Evolutionary conservation across 2,329 filamentous ascomycete genomes (phyloP).

Genomic region (Rhexocercosporidium sp.): DNA sequence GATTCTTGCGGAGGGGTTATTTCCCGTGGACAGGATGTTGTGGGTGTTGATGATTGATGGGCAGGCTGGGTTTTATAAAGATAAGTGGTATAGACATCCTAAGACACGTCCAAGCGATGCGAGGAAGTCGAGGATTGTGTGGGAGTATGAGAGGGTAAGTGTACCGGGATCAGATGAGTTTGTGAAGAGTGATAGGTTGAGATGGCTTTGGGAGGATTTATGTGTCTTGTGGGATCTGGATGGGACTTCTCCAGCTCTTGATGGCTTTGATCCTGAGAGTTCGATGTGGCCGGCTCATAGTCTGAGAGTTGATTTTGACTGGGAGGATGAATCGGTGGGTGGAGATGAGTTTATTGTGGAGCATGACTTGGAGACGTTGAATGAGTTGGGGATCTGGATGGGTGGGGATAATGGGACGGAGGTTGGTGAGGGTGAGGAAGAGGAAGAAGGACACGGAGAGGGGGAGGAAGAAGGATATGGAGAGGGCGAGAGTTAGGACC

Average conservation of each 20-base stretch:
- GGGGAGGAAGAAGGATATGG: too few species aligned
- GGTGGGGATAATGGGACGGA: background rate
- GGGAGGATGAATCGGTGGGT: too few species aligned
- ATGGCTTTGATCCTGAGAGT: background rate
- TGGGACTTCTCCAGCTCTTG: background rate
- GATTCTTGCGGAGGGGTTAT: slow-evolving; percentile 22
- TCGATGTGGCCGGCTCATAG: background rate
- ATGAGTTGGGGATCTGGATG: background rate
- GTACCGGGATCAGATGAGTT: background rate
- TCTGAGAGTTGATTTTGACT: background rate
- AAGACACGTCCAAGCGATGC: background rate
- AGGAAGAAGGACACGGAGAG: background rate
- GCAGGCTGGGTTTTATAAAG: slow-evolving; percentile 1
- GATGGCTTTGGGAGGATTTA: background rate
- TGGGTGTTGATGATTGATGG: slow-evolving; percentile 13
- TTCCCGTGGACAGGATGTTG: slow-evolving; percentile 26
- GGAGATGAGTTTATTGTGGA: background rate
- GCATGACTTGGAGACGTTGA: background rate
- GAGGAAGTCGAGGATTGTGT: background rate
- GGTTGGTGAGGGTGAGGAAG: background rate
- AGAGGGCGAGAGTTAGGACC: background rate
- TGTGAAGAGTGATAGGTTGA: background rate
- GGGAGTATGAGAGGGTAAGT: background rate
- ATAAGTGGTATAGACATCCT: background rate
- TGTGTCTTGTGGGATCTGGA: background rate